Base-by-base conservation (phyloP, 305 asterid genomes). In the Caryopteris hybrid region DNA sequence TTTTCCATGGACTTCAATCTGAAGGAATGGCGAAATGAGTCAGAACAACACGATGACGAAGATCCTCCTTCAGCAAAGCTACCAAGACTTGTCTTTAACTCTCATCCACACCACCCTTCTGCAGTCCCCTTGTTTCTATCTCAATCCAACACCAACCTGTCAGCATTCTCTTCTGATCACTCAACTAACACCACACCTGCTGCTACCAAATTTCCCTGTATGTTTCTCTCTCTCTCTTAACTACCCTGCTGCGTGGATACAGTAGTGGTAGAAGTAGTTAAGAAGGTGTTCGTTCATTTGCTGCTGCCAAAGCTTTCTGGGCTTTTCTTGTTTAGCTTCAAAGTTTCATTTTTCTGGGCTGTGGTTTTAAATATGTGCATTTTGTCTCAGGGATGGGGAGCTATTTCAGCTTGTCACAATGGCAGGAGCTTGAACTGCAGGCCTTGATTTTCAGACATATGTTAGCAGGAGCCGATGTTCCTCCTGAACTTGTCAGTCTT, bases 391-490 rank as follows among this genome's bases (percentile, higher is more conserved):
- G 80, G 43, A 81, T 86, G 85, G 96, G 85, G 31, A 76, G 89
- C 80, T 82, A 81, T 72, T 89, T 92, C 80, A 92, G 95, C 84
- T 68, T 77, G 81, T 78, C 80, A 1, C 98, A 92, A 65, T 89
- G 96, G 96, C 96, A 92, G 78, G 98, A 92, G 52, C 95, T 92
- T 62, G 92, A 92, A 69, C 79, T 92, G 7, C 96, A 92, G 78
- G 95, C 96, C 22, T 71, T 88, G 86, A 92, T 92, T 60, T 89
- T 69, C 73, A 80, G 96, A 66, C 92, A 92, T 59, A 86, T 92
- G 87, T 74, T 81, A 12, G 88, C 89, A 69, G 98, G 96, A 41
- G 88, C 95, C 22, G 76, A 87, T 69, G 83, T 92, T 71, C 96
- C 98, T 8, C 68, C 77, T 17, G 89, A 89, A 31, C 86, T 92